These are phyloP conservation scores for Sequoiadendron giganteum DNA, from an alignment of 75 land plant species.

Conservation along the genomic window DNA sequence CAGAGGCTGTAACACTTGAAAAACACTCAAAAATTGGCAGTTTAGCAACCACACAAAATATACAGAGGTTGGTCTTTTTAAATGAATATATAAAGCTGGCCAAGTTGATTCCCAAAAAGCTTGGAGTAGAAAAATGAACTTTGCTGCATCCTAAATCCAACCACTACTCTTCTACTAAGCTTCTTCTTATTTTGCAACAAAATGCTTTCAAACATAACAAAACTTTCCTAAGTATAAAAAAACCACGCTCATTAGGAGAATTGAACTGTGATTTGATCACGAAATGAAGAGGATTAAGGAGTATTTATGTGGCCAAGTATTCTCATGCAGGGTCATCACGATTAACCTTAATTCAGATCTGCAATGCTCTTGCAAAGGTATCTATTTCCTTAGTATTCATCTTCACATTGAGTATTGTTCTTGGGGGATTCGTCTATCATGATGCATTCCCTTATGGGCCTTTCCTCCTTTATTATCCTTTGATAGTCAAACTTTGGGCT, in stretches of 20 bases:
- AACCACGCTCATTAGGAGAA: background rate
- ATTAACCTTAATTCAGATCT: background rate
- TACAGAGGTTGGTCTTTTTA: background rate
- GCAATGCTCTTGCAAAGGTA: background rate
- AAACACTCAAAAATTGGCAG: background rate
- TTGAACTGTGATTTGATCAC: background rate
- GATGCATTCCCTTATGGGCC: background rate
- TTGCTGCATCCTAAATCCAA: background rate
- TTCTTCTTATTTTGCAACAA: background rate
- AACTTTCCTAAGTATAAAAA: background rate
- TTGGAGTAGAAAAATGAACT: background rate
- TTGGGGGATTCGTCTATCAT: background rate
- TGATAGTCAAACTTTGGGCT: background rate
- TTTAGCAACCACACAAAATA: background rate
- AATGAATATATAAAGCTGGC: background rate
- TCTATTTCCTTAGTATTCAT: background rate
- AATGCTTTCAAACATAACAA: background rate
- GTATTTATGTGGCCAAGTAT: background rate
- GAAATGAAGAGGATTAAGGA: background rate
- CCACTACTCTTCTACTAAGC: background rate
- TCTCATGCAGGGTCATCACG: background rate
- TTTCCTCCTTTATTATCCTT: background rate
- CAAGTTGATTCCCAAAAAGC: background rate
- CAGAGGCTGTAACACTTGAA: background rate
- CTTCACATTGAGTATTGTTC: background rate